phyloP scores from a whole-genome alignment of 345 rosid species.

The Eucalyptus shirleyi region DNA sequence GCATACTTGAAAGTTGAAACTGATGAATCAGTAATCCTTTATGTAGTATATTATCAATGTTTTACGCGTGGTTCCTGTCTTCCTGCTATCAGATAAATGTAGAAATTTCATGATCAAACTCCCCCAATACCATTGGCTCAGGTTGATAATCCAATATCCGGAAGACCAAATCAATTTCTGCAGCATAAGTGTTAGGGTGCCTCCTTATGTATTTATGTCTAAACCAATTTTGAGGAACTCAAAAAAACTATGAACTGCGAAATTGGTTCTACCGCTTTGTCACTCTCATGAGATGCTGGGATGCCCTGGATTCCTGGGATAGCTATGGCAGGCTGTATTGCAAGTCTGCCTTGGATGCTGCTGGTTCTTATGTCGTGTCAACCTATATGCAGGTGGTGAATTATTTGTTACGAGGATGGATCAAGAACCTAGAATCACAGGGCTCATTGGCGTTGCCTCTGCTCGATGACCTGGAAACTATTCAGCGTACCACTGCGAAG shows the following conservation, averaged over 20 bases:
- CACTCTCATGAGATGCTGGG: background rate
- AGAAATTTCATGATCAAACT: background rate
- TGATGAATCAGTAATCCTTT: background rate
- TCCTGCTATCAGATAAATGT: background rate
- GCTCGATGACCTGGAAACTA: conserved; percentile 27
- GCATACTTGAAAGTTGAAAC: background rate
- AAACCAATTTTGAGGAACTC: background rate
- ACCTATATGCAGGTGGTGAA: conserved; percentile 57
- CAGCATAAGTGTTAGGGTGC: background rate
- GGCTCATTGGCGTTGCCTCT: conserved; percentile 51
- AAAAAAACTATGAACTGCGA: background rate
- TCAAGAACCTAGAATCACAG: conserved; percentile 53
- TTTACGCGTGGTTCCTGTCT: background rate
- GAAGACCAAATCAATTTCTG: background rate
- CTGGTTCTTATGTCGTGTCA: background rate
- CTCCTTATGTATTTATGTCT: background rate
- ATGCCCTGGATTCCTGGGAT: background rate
- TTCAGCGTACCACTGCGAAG: conserved; percentile 13
- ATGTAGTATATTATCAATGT: background rate
- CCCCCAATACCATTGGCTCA: background rate
- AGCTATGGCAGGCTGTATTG: background rate
- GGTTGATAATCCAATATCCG: background rate
- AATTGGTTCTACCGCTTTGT: background rate
- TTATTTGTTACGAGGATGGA: conserved; percentile 77
- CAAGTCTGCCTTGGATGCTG: background rate